phyloP scores from a whole-genome alignment of 2,329 filamentous ascomycete species.

The Ophiostoma populinum region DNA sequence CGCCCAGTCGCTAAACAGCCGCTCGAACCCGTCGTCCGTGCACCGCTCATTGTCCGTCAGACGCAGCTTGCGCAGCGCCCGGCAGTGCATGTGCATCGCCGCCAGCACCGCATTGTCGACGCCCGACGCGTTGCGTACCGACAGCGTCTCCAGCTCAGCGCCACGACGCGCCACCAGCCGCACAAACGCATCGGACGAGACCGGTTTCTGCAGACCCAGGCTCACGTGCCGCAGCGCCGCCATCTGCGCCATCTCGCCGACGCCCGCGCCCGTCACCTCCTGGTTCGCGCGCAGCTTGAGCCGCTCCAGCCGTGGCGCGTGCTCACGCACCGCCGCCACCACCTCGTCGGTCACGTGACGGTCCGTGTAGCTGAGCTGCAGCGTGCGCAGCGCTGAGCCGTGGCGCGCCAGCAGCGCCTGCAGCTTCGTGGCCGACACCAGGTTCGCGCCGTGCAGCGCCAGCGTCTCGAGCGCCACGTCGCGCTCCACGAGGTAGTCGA shows the following conservation, averaged over 20 bases:
- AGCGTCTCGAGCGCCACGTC: slow-evolving; percentile 48
- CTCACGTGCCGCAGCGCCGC: slow-evolving; percentile 55
- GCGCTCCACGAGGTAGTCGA: slow-evolving; percentile 65
- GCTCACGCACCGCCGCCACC: slow-evolving; percentile 39
- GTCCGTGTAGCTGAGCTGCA: slow-evolving; percentile 76
- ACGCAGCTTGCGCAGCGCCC: slow-evolving; percentile 55
- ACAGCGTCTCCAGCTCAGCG: slow-evolving; percentile 54
- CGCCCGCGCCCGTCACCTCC: slow-evolving; percentile 46
- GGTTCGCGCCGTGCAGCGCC: slow-evolving; percentile 69
- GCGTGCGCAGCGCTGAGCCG: slow-evolving; percentile 43
- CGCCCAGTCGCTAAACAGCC: slow-evolving; percentile 58
- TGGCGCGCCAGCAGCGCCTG: slow-evolving; percentile 46
- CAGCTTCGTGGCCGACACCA: slow-evolving; percentile 66
- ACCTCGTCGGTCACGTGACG: slow-evolving; percentile 60
- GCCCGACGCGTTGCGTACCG: slow-evolving; percentile 49
- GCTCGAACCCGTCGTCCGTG: slow-evolving; percentile 56
- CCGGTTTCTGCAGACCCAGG: slow-evolving; percentile 44
- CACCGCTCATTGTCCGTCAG: slow-evolving; percentile 60
- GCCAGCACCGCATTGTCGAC: slow-evolving; percentile 54
- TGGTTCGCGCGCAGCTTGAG: slow-evolving; percentile 75
- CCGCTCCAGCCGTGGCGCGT: slow-evolving; percentile 51
- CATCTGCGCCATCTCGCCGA: slow-evolving; percentile 47
- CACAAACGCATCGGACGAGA: slow-evolving; percentile 39
- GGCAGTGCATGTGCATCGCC: slow-evolving; percentile 54
- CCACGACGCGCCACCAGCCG: slow-evolving; percentile 47